These are phyloP conservation scores for Akanthomyces dipterigenus DNA, from an alignment of 2,329 filamentous ascomycete species.

Conservation along the genomic window DNA sequence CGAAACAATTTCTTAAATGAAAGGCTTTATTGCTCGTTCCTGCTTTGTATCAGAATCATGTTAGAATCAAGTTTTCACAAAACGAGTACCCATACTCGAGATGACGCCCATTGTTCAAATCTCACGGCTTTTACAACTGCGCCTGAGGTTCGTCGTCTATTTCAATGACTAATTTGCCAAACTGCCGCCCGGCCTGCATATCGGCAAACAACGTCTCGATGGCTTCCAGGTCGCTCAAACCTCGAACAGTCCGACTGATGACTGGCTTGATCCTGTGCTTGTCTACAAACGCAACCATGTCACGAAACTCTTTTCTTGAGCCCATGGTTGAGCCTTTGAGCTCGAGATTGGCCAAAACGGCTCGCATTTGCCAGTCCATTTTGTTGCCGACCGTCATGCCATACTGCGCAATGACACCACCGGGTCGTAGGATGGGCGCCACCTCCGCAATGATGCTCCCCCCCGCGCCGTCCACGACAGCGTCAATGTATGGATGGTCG, in stretches of 20 bases:
- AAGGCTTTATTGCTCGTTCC: too few species aligned
- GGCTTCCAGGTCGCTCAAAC: slow-evolving; percentile 65
- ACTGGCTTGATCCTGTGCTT: slow-evolving; percentile 68
- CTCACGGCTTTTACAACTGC: slow-evolving; percentile 30
- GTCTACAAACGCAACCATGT: slow-evolving; percentile 80
- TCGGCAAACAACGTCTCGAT: slow-evolving; percentile 81
- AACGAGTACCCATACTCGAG: not conserved
- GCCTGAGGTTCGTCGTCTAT: slow-evolving; percentile 37
- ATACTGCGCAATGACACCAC: slow-evolving; percentile 79
- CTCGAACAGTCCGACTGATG: slow-evolving; percentile 66
- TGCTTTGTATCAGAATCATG: too few species aligned
- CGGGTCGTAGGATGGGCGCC: slow-evolving; percentile 63
- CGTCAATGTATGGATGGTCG: slow-evolving; percentile 66
- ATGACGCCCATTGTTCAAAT: not conserved
- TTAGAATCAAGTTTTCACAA: not conserved
- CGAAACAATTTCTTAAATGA: too few species aligned
- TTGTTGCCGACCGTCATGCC: slow-evolving; percentile 85
- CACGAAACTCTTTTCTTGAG: slow-evolving; percentile 78
- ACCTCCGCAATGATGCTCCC: slow-evolving; percentile 70
- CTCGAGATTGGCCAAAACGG: slow-evolving; percentile 82
- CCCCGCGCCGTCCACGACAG: slow-evolving; percentile 84
- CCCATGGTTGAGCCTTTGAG: slow-evolving; percentile 86
- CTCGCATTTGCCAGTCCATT: slow-evolving; percentile 80
- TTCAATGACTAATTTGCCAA: slow-evolving; percentile 85
- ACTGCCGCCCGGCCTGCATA: slow-evolving; percentile 79